Percentiles rank a stretch among this genome's conserved stretches.
Evolutionary conservation across 352 stramenopile species (phyloP).

Genomic region (Phytophthora multivora): DNA sequence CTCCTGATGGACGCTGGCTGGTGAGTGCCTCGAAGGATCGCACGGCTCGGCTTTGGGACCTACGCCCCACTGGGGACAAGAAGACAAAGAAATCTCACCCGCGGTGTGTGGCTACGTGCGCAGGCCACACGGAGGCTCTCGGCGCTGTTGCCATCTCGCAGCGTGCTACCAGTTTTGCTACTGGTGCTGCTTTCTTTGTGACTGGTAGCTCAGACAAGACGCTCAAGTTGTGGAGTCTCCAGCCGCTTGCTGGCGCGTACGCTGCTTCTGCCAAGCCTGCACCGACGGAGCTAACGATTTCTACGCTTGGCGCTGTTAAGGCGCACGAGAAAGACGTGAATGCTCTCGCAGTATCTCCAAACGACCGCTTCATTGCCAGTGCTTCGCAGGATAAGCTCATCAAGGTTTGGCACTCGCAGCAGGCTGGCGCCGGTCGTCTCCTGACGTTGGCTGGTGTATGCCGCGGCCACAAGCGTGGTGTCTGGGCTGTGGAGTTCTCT

Average conservation of each 20-base stretch:
- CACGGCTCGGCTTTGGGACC: constrained; percentile 92
- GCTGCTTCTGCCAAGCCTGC: constrained; percentile 39
- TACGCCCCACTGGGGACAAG: constrained; percentile 45
- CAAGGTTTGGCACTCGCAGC: constrained; percentile 94
- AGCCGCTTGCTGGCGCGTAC: constrained; percentile 61
- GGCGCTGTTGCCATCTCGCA: constrained; percentile 93
- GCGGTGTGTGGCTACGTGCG: constrained; percentile 89
- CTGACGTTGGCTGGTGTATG: constrained; percentile 92
- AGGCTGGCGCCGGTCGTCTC: constrained; percentile 57
- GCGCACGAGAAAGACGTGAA: constrained; percentile 98
- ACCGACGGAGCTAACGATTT: constrained; percentile 47
- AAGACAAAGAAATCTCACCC: constrained; percentile 37
- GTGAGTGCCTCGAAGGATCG: constrained; percentile 96
- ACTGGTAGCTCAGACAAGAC: constrained; percentile 97
- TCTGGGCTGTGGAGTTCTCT: constrained; percentile 98
- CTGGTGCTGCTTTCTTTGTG: constrained; percentile 93
- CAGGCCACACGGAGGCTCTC: constrained; percentile 95
- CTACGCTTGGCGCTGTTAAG: constrained; percentile 75
- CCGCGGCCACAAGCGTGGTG: constrained; percentile 96
- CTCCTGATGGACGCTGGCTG: constrained; percentile 86
- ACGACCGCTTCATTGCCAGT: constrained; percentile 97
- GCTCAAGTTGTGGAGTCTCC: constrained; percentile 97
- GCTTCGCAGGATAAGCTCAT: constrained; percentile 98
- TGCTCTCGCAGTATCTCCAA: constrained; percentile 93
- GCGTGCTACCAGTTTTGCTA: constrained; percentile 74